A percentile compares a stretch with the other conserved stretches of the same genome.
Conservation (phyloP, 179 eudicot genomes). For the Vitellaria paradoxa region DNA sequence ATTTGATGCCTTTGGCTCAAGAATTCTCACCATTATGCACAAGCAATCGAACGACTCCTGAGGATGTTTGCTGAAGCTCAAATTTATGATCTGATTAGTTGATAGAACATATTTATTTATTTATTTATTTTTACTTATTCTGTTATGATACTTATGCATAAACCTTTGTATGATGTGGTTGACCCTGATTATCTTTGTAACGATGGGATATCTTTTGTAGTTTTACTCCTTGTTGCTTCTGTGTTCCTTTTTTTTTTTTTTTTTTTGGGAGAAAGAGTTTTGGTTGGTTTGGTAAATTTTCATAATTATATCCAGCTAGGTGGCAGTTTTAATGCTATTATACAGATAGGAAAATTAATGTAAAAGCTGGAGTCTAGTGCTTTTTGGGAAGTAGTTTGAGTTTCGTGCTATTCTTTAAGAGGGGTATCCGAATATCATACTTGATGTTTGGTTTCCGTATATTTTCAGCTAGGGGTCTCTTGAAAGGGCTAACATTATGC, state of each 20-base stretch:
- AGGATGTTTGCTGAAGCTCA: too few species aligned
- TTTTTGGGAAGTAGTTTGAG: not conserved
- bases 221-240: not conserved
- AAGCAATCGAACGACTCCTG: too few species aligned
- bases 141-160: not conserved
- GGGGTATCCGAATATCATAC: not conserved
- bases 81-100: not conserved
- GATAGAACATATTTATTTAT: not conserved
- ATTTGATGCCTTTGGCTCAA: too few species aligned
- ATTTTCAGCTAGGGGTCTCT: not conserved
- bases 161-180: not conserved
- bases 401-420: not conserved
- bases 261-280: not conserved
- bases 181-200: not conserved
- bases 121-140: too few species aligned
- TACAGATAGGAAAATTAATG: not conserved
- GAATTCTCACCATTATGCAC: too few species aligned
- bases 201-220: not conserved
- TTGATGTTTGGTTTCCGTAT: not conserved
- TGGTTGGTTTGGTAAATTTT: not conserved
- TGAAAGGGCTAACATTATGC: not conserved
- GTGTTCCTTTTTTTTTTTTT: not conserved
- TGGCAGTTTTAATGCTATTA: not conserved
- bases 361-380: not conserved
- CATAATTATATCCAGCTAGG: not conserved